Evolutionary conservation across 208 protist genomes (phyloP).

Genomic region (Angomonas deanei): DNA sequence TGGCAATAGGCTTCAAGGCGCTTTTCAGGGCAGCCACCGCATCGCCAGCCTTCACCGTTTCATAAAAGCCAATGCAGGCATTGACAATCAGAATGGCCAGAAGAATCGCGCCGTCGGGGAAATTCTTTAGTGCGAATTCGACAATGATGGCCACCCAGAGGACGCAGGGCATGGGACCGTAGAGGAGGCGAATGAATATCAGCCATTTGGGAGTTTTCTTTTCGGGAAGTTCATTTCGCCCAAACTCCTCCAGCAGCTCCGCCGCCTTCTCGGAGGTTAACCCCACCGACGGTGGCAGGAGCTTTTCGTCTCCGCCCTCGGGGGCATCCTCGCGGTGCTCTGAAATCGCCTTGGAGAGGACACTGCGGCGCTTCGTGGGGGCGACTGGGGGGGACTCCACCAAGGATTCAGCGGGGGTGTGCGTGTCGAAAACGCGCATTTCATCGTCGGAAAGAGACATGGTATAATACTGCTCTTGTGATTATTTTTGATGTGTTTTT

Average conservation of each 20-base stretch:
- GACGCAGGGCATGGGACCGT: slow-evolving; percentile 78
- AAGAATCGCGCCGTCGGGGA: slow-evolving; percentile 76
- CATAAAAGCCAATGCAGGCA: slow-evolving; percentile 83
- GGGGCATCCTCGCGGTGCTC: slow-evolving; percentile 1
- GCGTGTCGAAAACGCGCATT: slow-evolving; percentile 20
- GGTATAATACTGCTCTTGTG: no score
- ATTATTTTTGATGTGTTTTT: no score
- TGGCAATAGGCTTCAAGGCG: slow-evolving; percentile 74
- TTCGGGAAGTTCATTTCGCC: slow-evolving; percentile 67
- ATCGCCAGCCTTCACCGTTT: slow-evolving; percentile 91
- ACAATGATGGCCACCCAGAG: slow-evolving; percentile 88
- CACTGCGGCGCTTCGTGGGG: not conserved
- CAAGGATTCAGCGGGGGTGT: not conserved
- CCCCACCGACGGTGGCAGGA: slow-evolving; percentile 56
- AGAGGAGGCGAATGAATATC: slow-evolving; percentile 74
- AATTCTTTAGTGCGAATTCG: slow-evolving; percentile 84
- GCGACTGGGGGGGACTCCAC: not conserved
- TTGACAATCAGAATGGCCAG: slow-evolving; percentile 80
- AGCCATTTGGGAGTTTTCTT: slow-evolving; percentile 70
- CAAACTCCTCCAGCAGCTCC: slow-evolving; percentile 55
- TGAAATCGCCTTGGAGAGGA: not conserved
- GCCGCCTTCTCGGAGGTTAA: slow-evolving; percentile 55
- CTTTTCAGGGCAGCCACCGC: slow-evolving; percentile 90
- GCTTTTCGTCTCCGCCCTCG: slow-evolving; percentile 12
- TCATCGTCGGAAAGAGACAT: slow-evolving; percentile 19